Conservation (phyloP, 805 yeast species). For the Wickerhamiella musiphila region DNA sequence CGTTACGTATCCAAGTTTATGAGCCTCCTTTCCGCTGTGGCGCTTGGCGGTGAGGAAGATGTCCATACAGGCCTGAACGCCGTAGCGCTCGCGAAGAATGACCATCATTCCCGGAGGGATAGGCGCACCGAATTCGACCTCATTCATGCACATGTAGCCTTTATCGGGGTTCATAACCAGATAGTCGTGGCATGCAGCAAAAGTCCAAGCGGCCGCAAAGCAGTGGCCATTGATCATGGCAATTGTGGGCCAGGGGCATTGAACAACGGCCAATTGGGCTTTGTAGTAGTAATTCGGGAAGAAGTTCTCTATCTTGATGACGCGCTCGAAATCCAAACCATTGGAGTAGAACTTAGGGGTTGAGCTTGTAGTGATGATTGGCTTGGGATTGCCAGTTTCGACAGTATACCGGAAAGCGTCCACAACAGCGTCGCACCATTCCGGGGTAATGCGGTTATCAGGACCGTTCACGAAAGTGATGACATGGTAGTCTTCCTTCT, state of each 20-base stretch:
- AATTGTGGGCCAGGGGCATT: slow-evolving; percentile 26
- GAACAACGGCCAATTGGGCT: slow-evolving; percentile 19
- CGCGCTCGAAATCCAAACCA: slow-evolving; percentile 24
- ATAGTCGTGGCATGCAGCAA: slow-evolving; percentile 24
- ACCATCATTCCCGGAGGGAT: slow-evolving; percentile 22
- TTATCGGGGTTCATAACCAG: slow-evolving; percentile 24
- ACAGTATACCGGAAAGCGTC: slow-evolving; percentile 20
- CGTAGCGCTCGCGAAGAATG: slow-evolving; percentile 19
- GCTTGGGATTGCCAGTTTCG: slow-evolving; percentile 16
- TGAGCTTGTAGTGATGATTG: slow-evolving; percentile 23
- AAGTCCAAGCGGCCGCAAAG: slow-evolving; percentile 26
- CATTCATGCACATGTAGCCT: slow-evolving; percentile 26
- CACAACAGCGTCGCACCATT: slow-evolving; percentile 19
- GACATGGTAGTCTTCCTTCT: slow-evolving; percentile 17
- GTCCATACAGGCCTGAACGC: slow-evolving; percentile 18
- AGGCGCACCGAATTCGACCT: slow-evolving; percentile 24
- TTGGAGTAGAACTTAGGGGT: slow-evolving; percentile 24
- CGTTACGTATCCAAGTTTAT: slow-evolving; percentile 48
- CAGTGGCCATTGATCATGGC: slow-evolving; percentile 26
- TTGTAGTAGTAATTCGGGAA: slow-evolving; percentile 20
- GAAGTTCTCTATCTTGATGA: slow-evolving; percentile 20
- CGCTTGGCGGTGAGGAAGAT: slow-evolving; percentile 22
- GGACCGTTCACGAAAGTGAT: slow-evolving; percentile 20
- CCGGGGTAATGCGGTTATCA: slow-evolving; percentile 23
- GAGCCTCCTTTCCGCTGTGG: slow-evolving; percentile 50